Percentiles rank a stretch among this genome's conserved stretches.
Evolutionary conservation across 345 rosid genomes (phyloP).

Genomic region (Lumnitzera littorea): DNA sequence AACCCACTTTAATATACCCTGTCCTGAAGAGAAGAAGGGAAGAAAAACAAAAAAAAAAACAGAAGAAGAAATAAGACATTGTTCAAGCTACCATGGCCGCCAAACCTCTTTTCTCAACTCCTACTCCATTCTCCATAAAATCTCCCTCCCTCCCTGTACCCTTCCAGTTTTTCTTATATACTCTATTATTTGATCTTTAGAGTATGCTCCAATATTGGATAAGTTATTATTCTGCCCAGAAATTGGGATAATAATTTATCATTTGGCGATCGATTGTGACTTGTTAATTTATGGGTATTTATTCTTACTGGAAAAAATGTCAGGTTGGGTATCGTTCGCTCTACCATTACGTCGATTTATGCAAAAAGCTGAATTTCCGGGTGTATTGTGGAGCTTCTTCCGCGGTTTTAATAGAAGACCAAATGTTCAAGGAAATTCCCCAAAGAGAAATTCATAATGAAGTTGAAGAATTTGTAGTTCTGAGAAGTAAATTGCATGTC

Average conservation of each 20-base stretch:
- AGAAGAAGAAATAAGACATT: no score
- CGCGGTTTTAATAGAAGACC: conserved; percentile 26
- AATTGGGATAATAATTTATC: neutral
- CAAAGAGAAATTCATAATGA: neutral
- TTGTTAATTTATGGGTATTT: conserved; percentile 8
- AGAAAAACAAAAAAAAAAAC: no score
- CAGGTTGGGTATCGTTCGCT: conserved; percentile 9
- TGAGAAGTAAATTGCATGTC: neutral
- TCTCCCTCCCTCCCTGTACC: no score
- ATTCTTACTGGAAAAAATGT: conserved; percentile 10
- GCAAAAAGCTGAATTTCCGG: conserved; percentile 8
- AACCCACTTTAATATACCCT: no score
- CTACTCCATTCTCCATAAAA: no score
- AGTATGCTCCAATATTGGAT: neutral
- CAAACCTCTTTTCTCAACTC: no score
- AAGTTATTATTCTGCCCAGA: neutral
- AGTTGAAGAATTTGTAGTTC: conserved; percentile 6
- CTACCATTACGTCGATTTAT: neutral
- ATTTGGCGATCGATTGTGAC: no score
- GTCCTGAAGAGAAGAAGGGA: no score
- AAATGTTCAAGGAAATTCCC: conserved; percentile 17
- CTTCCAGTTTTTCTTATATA: no score
- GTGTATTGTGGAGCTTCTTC: conserved; percentile 17
- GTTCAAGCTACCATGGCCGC: no score
- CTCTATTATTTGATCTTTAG: no score